Evolutionary conservation across 2,329 filamentous ascomycete species (phyloP).

Genomic region (Alternaria postmessia): DNA sequence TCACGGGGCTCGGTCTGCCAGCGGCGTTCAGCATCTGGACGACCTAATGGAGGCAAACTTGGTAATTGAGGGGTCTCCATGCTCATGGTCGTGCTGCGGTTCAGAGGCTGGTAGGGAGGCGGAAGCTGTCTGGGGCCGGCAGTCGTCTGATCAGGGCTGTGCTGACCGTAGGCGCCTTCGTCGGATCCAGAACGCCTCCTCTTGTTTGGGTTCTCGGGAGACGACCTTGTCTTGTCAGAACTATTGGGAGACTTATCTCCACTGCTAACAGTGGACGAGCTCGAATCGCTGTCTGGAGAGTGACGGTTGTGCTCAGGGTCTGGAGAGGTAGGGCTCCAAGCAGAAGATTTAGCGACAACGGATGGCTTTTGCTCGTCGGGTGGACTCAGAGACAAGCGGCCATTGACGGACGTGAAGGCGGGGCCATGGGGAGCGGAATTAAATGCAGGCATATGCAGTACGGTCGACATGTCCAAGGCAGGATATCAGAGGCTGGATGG

Average conservation of each 20-base stretch:
- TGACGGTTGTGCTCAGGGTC: slow-evolving; percentile 30
- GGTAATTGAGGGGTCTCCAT: slow-evolving; percentile 37
- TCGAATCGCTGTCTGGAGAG: slow-evolving; percentile 26
- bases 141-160: slow-evolving; percentile 43
- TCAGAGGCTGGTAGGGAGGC: slow-evolving; percentile 47
- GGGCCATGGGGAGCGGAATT: slow-evolving; percentile 41
- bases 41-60: slow-evolving; percentile 41
- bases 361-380: slow-evolving; percentile 34
- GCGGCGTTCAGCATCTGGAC: slow-evolving; percentile 35
- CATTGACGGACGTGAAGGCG: slow-evolving; percentile 50
- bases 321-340: slow-evolving; percentile 28
- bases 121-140: slow-evolving; percentile 50
- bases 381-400: slow-evolving; percentile 38
- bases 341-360: slow-evolving; percentile 23
- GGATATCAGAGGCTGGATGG: background rate
- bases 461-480: slow-evolving; percentile 42
- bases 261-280: slow-evolving; percentile 31
- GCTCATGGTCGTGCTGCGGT: slow-evolving; percentile 39
- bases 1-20: slow-evolving; percentile 44
- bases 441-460: slow-evolving; percentile 42
- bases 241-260: slow-evolving; percentile 36
- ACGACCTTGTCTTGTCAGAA: slow-evolving; percentile 64
- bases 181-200: slow-evolving; percentile 73
- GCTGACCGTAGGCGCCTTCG: slow-evolving; percentile 48
- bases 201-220: slow-evolving; percentile 56